Percentiles rank a stretch among this genome's conserved stretches.
These are phyloP conservation scores for Chloris gayana DNA, from an alignment of 176 grass and related monocot genomes.

Conservation along the genomic window DNA sequence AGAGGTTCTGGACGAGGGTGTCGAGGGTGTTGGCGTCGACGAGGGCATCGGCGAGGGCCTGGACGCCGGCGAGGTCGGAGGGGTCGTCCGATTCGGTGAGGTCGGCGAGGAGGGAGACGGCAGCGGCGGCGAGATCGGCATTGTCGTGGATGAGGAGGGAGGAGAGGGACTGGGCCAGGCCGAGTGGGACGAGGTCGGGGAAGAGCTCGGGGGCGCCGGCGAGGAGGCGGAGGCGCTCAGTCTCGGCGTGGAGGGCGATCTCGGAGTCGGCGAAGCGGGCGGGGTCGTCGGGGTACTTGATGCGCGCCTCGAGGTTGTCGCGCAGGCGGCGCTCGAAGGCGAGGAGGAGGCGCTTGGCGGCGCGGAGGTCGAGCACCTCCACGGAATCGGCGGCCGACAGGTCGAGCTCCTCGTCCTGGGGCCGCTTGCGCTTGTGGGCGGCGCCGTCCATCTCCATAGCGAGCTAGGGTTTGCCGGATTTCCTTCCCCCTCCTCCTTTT, in stretches of 20 bases:
- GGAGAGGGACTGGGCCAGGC: slow-evolving; percentile 71
- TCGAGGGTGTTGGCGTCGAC: slow-evolving; percentile 83
- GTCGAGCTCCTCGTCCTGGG: slow-evolving; percentile 43
- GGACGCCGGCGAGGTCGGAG: slow-evolving; percentile 55
- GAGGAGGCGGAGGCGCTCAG: slow-evolving; percentile 77
- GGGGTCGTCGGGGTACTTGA: slow-evolving; percentile 89
- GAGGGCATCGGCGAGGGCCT: slow-evolving; percentile 67
- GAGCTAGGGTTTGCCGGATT: not conserved
- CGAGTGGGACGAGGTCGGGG: slow-evolving; percentile 72
- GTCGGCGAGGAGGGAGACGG: slow-evolving; percentile 81
- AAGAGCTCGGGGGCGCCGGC: slow-evolving; percentile 87
- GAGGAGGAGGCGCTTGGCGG: slow-evolving; percentile 76
- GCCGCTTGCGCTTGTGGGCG: slow-evolving; percentile 64
- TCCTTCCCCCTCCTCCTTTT: too few relatives aligned
- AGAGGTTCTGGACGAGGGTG: slow-evolving; percentile 84
- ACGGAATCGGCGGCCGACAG: slow-evolving; percentile 58
- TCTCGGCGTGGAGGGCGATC: slow-evolving; percentile 81
- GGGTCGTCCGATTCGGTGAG: slow-evolving; percentile 85
- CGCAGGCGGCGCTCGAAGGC: slow-evolving; percentile 86
- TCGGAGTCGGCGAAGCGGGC: slow-evolving; percentile 84
- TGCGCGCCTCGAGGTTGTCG: slow-evolving; percentile 93
- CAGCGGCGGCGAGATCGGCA: slow-evolving; percentile 75
- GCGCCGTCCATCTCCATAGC: too few relatives aligned
- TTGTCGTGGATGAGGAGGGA: slow-evolving; percentile 87
- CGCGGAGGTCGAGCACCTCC: slow-evolving; percentile 83